phyloP scores from a whole-genome alignment of 306 rosid species.

The Hylodesmum podocarpum region DNA sequence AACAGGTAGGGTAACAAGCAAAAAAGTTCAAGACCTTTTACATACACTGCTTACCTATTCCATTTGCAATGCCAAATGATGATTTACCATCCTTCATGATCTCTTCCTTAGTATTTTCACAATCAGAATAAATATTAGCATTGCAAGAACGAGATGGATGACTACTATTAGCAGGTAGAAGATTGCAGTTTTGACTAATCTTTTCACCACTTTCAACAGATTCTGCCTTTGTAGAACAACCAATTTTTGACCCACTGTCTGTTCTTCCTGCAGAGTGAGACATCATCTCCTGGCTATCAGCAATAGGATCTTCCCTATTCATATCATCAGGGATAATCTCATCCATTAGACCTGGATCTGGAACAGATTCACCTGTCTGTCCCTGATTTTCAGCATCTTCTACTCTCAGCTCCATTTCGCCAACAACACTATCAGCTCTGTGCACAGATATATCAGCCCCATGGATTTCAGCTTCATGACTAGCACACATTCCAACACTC shows the following conservation, averaged over 20 bases:
- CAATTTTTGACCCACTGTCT: conserved; percentile 95
- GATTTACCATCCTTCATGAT: conserved; percentile 72
- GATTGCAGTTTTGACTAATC: conserved; percentile 72
- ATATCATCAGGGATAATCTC: conserved; percentile 84
- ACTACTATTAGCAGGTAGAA: conserved; percentile 52
- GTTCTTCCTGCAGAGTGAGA: conserved; percentile 86
- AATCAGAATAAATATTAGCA: conserved; percentile 60
- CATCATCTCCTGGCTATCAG: conserved; percentile 96
- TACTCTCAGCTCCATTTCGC: conserved; percentile 85
- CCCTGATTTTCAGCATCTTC: conserved; percentile 98
- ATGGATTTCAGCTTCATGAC: conserved; percentile 98
- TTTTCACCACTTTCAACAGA: conserved; percentile 98
- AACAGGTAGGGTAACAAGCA: conserved; percentile 19
- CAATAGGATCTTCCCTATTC: conserved; percentile 86
- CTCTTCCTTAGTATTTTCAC: conserved; percentile 62
- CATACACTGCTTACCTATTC: conserved; percentile 53
- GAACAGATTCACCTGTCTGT: conserved; percentile 94
- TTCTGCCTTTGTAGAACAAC: conserved; percentile 91
- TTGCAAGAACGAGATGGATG: conserved; percentile 79
- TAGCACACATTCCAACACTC: conserved; percentile 99
- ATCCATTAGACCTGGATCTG: conserved; percentile 92
- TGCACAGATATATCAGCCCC: conserved; percentile 93
- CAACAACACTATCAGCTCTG: conserved; percentile 93
- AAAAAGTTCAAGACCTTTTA: conserved; percentile 17
- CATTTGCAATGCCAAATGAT: conserved; percentile 60